Evolutionary conservation across 176 grass and related monocot species (phyloP), one percentile per base, ranked within the genome.

Genomic region (Juncus inflexus): DNA sequence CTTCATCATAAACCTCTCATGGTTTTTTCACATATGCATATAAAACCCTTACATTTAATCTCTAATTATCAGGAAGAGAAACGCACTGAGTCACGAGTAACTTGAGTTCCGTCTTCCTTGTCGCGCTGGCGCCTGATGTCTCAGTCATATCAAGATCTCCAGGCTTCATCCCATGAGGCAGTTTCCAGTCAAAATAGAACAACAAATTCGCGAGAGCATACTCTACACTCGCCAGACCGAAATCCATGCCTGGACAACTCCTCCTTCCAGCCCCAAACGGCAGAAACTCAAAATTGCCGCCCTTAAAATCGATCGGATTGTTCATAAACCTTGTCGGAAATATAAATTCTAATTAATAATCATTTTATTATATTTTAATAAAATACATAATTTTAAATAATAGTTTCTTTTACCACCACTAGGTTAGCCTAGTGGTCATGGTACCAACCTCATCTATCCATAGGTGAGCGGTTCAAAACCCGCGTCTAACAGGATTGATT

Each of bases 241-340:
- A 72, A 4, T 19, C 37, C 45, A 36, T 7, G 2, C 45, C 64
- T 2, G 64, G 64, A 16, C 43, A 66, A 37, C 0, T n/a, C 50
- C 64, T 66, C 51, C 43, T 37, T 12, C 64, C 64, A 4, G 19
- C 64, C 12, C 64, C 64, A 10, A 67, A 67, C 0, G 43, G 64
- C n/a, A 67, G 5, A 7, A 37, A 53, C 35, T 67, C 15, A 37
- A 67, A 67, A 6, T 3, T 2, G 7, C 3, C 12, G 5, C 19
- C 16, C 7, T 37, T 38, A 7, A 53, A 12, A 53, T 72, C 68
- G 12, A 72, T 12, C 16, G 3, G 5, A 15, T 43, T 62, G 3
- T 42, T 9, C 40, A 60, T 40, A 61, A 74, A 74, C 16, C 70
- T 70, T n/a, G 53, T 51, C 4, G 51, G 67, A 8, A 70, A 38